phyloP scores from a whole-genome alignment of 164 flowering plant species.

The Akebia trifoliata region DNA sequence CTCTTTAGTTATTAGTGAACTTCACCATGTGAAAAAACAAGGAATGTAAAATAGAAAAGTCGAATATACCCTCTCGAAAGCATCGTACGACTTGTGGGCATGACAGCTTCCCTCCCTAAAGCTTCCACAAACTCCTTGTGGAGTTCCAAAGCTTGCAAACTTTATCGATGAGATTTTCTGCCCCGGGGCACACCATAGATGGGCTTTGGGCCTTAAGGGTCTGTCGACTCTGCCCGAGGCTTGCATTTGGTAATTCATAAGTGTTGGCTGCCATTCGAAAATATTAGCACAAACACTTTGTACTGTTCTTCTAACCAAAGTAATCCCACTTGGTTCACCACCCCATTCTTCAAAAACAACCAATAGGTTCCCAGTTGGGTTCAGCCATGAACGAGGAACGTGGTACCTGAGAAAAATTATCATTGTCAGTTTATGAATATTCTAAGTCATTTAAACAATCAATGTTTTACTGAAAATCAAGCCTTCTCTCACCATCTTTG shows the following conservation, averaged over 20 bases:
- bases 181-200: slow-evolving; percentile 68
- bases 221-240: slow-evolving; percentile 58
- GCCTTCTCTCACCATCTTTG: slow-evolving; percentile 70
- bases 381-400: slow-evolving; percentile 74
- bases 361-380: slow-evolving; percentile 65
- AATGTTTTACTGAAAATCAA: background rate
- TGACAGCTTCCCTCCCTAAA: slow-evolving; percentile 83
- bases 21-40: background rate
- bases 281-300: slow-evolving; percentile 82
- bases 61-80: slow-evolving; percentile 56
- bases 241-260: slow-evolving; percentile 54
- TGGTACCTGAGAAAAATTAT: slow-evolving; percentile 57
- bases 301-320: slow-evolving; percentile 63
- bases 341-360: slow-evolving; percentile 84
- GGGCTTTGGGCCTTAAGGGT: slow-evolving; percentile 77
- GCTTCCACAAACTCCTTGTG: slow-evolving; percentile 81
- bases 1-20: too few relatives aligned
- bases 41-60: background rate
- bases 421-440: background rate
- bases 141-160: slow-evolving; percentile 97
- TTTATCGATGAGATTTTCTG: slow-evolving; percentile 81
- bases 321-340: slow-evolving; percentile 62
- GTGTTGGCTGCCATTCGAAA: slow-evolving; percentile 80
- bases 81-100: slow-evolving; percentile 78
- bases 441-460: background rate